Conservation (phyloP, 2,329 filamentous ascomycete species). For the Anisogramma anomala region DNA sequence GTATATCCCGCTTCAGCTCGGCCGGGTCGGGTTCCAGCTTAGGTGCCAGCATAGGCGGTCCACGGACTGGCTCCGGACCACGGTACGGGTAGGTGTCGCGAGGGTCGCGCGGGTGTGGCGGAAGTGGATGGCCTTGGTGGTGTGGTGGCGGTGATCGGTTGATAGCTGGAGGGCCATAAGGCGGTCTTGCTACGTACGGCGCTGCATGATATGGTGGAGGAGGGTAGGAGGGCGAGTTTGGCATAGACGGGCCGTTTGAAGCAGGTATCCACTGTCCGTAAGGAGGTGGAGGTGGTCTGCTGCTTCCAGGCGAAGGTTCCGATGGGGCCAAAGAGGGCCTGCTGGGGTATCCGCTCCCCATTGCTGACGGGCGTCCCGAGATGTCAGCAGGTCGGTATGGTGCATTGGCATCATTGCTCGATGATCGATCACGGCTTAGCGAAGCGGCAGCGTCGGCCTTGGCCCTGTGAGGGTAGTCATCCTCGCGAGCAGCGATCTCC, state of each 20-base stretch:
- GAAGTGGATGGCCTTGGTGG: conserved; percentile 17
- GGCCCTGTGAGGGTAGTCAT: conserved; percentile 22
- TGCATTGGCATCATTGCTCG: conserved; percentile 22
- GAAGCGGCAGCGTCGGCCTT: conserved; percentile 23
- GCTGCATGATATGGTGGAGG: conserved; percentile 17
- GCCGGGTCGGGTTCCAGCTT: conserved; percentile 9
- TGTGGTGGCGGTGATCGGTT: conserved; percentile 20
- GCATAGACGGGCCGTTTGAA: conserved; percentile 22
- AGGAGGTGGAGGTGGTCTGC: conserved; percentile 21
- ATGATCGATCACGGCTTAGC: conserved; percentile 23
- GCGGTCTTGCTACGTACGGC: conserved; percentile 2
- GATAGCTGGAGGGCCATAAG: conserved; percentile 15
- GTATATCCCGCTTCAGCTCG: conserved; percentile 3
- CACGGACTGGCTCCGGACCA: conserved; percentile 6
- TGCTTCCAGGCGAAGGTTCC: conserved; percentile 11
- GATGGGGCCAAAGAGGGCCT: conserved; percentile 18
- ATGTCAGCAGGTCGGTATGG: conserved; percentile 20
- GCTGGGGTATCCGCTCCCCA: conserved; percentile 22
- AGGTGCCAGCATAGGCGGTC: conserved; percentile 8
- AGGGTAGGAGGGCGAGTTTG: conserved; percentile 23
- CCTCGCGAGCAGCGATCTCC: conserved; percentile 21
- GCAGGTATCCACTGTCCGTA: conserved; percentile 18
- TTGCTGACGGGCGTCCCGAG: conserved; percentile 23
- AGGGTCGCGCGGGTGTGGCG: conserved; percentile 15
- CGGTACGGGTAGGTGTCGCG: conserved; percentile 9